Evolutionary conservation across 441 rosid species (phyloP).

Genomic region (Hura crepitans): DNA sequence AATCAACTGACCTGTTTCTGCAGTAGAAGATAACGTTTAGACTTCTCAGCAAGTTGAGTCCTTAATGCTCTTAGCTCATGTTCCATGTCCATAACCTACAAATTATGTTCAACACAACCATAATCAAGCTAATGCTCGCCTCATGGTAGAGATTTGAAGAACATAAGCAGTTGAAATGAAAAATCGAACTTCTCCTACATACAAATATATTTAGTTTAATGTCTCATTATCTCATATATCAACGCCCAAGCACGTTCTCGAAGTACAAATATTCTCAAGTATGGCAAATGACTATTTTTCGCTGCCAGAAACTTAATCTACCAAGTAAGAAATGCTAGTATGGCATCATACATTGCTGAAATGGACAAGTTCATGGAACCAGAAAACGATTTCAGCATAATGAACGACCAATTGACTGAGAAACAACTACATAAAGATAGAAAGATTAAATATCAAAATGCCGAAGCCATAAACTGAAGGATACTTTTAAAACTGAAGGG

Average conservation of each 20-base stretch:
- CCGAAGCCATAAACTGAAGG: not conserved
- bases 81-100: constrained; percentile 99
- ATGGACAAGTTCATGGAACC: not conserved
- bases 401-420: not conserved
- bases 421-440: not conserved
- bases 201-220: not conserved
- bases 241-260: not conserved
- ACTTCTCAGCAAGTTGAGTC: constrained; percentile 84
- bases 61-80: constrained; percentile 83
- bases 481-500: not conserved
- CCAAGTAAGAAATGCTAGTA: not conserved
- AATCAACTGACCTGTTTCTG: constrained; percentile 56
- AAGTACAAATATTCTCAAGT: not conserved
- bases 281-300: constrained; percentile 1
- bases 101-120: constrained; percentile 16
- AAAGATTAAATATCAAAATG: not conserved
- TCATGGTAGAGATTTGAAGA: not conserved
- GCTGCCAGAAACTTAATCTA: not conserved
- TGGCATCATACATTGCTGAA: not conserved
- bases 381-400: not conserved
- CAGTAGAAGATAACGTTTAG: constrained; percentile 70
- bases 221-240: not conserved
- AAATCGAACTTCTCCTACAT: not conserved
- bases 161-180: not conserved
- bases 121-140: not conserved